A percentile compares a stretch with the other conserved stretches of the same genome.
These are phyloP conservation scores for Aspergillus phoenicis DNA, from an alignment of 2,329 filamentous ascomycete species.

Conservation along the genomic window DNA sequence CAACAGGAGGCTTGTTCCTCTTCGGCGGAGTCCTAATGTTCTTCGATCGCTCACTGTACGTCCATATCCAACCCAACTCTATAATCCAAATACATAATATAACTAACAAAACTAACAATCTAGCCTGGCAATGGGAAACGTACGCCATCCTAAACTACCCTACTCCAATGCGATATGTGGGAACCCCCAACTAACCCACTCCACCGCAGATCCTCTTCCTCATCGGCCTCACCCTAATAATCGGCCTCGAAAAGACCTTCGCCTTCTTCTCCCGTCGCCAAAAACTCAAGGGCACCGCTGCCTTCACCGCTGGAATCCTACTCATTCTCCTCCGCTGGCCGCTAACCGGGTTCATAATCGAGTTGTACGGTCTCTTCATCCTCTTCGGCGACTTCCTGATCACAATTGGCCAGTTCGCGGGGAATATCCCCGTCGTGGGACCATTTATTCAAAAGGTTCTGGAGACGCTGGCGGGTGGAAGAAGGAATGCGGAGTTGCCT, in stretches of 20 bases:
- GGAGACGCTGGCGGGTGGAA: constrained; percentile 69
- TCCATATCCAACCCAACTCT: constrained; percentile 20
- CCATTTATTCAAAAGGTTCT: constrained; percentile 78
- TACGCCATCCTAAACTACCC: constrained; percentile 46
- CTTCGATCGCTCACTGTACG: constrained; percentile 93
- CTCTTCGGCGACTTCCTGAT: constrained; percentile 96
- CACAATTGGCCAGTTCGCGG: constrained; percentile 85
- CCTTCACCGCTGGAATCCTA: constrained; percentile 79
- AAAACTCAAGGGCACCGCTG: constrained; percentile 87
- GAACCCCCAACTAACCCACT: constrained; percentile 2
- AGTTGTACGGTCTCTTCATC: constrained; percentile 89
- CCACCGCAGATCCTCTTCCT: constrained; percentile 84
- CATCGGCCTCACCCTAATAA: constrained; percentile 92
- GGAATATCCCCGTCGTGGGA: constrained; percentile 80
- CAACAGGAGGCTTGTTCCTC: constrained; percentile 88
- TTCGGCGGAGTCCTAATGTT: constrained; percentile 93
- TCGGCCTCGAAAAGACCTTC: constrained; percentile 86
- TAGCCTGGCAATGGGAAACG: constrained; percentile 97
- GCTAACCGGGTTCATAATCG: constrained; percentile 83
- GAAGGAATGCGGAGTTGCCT: constrained; percentile 71
- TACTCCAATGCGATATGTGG: no score
- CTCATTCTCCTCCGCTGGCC: constrained; percentile 91
- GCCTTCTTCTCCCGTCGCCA: constrained; percentile 93
- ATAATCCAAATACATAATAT: not conserved
- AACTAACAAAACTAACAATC: not conserved